Percentiles rank a stretch among this genome's conserved stretches.
These are phyloP conservation scores for Auriscalpium microsporum DNA, from an alignment of 768 basidiomycete species.

Conservation along the genomic window DNA sequence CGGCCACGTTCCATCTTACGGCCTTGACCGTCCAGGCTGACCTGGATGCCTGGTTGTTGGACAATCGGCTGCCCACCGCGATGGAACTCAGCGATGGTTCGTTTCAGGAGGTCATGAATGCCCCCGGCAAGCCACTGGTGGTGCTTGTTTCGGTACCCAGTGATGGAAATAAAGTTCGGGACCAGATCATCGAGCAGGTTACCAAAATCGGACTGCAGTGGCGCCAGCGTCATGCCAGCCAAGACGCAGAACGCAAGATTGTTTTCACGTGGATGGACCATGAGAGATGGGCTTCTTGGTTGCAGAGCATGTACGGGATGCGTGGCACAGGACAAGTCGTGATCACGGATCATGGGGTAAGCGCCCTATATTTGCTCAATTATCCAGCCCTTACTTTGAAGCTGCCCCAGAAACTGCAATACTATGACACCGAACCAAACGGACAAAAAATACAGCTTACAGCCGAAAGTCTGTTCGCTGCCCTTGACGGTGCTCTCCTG, in stretches of 20 bases:
- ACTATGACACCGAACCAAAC: constrained; percentile 61
- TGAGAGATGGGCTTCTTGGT: constrained; percentile 77
- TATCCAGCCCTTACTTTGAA: neutral
- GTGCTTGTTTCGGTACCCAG: constrained; percentile 54
- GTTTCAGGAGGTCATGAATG: constrained; percentile 83
- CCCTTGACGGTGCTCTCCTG: constrained; percentile 57
- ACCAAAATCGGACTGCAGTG: constrained; percentile 50
- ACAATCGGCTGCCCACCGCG: constrained; percentile 64
- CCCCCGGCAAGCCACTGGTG: constrained; percentile 65
- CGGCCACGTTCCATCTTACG: constrained; percentile 32
- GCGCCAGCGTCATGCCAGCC: constrained; percentile 34
- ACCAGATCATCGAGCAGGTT: constrained; percentile 38
- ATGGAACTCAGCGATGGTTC: constrained; percentile 70
- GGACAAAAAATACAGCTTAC: constrained; percentile 51
- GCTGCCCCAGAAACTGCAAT: constrained; percentile 49
- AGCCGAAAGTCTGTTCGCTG: constrained; percentile 48
- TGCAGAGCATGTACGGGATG: constrained; percentile 87
- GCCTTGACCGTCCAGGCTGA: constrained; percentile 5
- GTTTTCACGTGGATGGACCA: constrained; percentile 89
- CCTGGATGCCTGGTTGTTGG: constrained; percentile 44
- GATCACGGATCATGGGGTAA: constrained; percentile 75
- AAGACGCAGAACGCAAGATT: constrained; percentile 39
- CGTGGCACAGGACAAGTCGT: constrained; percentile 39
- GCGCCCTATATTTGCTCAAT: constrained; percentile 18
- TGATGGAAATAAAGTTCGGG: constrained; percentile 19